phyloP scores from a whole-genome alignment of 169 alveolate genomes.

The Cryptosporidium meleagridis region DNA sequence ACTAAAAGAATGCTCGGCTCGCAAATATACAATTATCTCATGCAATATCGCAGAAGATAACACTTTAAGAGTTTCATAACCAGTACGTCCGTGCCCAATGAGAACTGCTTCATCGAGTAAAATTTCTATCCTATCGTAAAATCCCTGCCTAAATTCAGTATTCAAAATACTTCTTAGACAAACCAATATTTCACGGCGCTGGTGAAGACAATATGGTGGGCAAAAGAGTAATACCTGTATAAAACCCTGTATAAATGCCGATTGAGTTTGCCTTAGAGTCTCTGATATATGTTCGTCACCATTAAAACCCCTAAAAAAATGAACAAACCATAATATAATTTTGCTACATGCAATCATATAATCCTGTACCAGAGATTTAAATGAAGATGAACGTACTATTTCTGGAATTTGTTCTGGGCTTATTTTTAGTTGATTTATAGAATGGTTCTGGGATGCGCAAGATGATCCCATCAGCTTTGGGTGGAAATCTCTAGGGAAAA shows the following conservation, averaged over 20 bases:
- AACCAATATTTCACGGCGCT: constrained; percentile 71
- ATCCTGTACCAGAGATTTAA: constrained; percentile 56
- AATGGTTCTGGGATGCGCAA: neutral
- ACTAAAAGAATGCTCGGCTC: constrained; percentile 29
- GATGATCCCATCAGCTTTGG: constrained; percentile 55
- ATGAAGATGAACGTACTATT: constrained; percentile 26
- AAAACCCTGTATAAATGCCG: constrained; percentile 61
- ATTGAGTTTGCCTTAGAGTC: constrained; percentile 58
- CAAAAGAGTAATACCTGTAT: constrained; percentile 47
- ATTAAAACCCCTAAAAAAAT: constrained; percentile 62
- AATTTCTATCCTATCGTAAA: constrained; percentile 33
- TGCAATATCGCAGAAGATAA: constrained; percentile 63
- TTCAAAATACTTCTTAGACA: constrained; percentile 58
- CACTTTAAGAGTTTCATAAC: constrained; percentile 69
- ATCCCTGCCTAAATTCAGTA: constrained; percentile 65
- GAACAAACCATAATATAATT: constrained; percentile 60
- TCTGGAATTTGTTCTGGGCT: constrained; percentile 50
- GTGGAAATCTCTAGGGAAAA: constrained; percentile 70
- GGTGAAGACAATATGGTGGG: constrained; percentile 69
- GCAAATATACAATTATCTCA: constrained; percentile 48
- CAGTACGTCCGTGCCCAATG: constrained; percentile 70
- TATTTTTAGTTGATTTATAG: constrained; percentile 22
- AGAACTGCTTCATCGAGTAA: constrained; percentile 63
- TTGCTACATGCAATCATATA: constrained; percentile 72
- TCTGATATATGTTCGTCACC: constrained; percentile 54